Percentiles rank a stretch among this genome's conserved stretches.
phyloP scores from a whole-genome alignment of 2,329 filamentous ascomycete genomes.

The Karstenula rhodostoma region DNA sequence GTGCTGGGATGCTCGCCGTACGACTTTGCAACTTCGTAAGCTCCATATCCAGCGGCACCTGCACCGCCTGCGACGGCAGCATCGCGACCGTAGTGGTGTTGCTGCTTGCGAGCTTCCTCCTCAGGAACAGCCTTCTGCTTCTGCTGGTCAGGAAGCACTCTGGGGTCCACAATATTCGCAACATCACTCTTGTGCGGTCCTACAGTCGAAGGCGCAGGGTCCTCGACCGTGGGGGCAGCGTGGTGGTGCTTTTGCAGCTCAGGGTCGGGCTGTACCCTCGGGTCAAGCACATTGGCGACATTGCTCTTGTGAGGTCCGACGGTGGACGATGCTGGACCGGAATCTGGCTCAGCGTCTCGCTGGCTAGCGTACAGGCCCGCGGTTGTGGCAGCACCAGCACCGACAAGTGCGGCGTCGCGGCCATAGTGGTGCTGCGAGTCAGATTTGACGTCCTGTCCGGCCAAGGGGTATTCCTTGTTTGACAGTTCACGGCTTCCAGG shows the following conservation, averaged over 20 bases:
- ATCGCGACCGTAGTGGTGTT: constrained; percentile 40
- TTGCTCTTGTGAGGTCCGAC: constrained; percentile 46
- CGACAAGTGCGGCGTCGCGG: constrained; percentile 35
- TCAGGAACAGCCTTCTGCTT: constrained; percentile 38
- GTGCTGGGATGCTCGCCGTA: constrained; percentile 43
- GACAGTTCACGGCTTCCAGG: neutral
- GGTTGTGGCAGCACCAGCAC: constrained; percentile 26
- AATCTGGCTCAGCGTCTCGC: constrained; percentile 27
- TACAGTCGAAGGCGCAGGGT: constrained; percentile 37
- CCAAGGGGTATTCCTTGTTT: constrained; percentile 5
- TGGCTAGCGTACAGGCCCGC: constrained; percentile 22
- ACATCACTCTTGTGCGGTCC: constrained; percentile 44
- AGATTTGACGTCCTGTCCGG: constrained; percentile 18
- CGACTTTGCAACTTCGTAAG: constrained; percentile 40
- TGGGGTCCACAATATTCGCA: constrained; percentile 42
- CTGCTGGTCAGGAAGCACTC: constrained; percentile 40
- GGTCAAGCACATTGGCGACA: constrained; percentile 46
- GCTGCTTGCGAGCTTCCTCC: constrained; percentile 27
- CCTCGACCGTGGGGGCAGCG: constrained; percentile 29
- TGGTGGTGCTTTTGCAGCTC: constrained; percentile 30
- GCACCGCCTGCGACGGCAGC: constrained; percentile 41
- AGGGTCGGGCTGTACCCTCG: constrained; percentile 35
- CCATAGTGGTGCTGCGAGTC: constrained; percentile 33
- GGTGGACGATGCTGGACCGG: constrained; percentile 31
- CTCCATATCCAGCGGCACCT: constrained; percentile 43